These are phyloP conservation scores for Penicillium daleae DNA, from an alignment of 495 filamentous ascomycete genomes.

Conservation along the genomic window DNA sequence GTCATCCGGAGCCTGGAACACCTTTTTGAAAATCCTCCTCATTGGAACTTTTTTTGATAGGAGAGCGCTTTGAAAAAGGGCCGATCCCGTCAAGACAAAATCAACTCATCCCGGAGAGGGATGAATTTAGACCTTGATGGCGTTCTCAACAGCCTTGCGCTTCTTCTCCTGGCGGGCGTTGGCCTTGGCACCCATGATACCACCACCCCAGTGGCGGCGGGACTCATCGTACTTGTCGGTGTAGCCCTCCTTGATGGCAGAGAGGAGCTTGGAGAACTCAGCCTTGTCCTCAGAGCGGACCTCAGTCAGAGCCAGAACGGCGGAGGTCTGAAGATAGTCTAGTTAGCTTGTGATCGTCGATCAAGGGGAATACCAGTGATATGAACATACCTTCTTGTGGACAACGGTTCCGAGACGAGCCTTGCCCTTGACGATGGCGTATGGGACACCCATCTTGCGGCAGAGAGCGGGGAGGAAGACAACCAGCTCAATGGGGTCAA, in stretches of 20 bases:
- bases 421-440: constrained; percentile 99
- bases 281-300: constrained; percentile 96
- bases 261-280: constrained; percentile 95
- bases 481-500: constrained; percentile 99
- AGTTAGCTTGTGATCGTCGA: not conserved
- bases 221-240: constrained; percentile 91
- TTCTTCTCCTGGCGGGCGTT: constrained; percentile 92
- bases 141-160: constrained; percentile 87
- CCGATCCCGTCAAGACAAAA: constrained; percentile 34
- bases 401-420: constrained; percentile 97
- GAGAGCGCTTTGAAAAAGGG: constrained; percentile 24
- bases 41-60: constrained; percentile 33
- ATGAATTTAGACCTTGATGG: constrained; percentile 88
- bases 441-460: constrained; percentile 99
- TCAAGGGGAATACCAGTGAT: not conserved
- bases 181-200: constrained; percentile 99
- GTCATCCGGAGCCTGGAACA: constrained; percentile 35
- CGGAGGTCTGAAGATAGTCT: constrained; percentile 65
- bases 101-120: constrained; percentile 23
- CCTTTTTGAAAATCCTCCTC: constrained; percentile 28
- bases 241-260: constrained; percentile 97
- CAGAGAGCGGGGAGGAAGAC: constrained; percentile 98
- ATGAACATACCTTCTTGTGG: constrained; percentile 78
- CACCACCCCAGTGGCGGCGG: constrained; percentile 97
- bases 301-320: constrained; percentile 94